Conservation (phyloP, 495 filamentous ascomycete genomes). For the Baudoinia panamericana region DNA sequence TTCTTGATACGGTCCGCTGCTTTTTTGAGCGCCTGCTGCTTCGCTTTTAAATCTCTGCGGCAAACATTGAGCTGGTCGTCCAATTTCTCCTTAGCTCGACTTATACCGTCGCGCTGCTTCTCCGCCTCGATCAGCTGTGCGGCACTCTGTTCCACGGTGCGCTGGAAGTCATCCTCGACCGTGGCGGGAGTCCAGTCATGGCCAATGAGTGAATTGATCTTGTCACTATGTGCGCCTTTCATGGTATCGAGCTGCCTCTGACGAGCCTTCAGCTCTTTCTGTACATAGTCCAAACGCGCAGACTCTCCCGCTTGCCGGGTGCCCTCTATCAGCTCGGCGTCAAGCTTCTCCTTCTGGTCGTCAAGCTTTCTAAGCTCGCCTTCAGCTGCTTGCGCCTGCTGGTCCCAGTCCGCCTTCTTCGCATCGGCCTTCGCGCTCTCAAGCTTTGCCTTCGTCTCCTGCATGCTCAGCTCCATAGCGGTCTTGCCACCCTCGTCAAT, state of each 20-base stretch:
- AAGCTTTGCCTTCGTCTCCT: slow-evolving; percentile 53
- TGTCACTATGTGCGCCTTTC: slow-evolving; percentile 56
- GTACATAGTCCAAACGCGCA: slow-evolving; percentile 64
- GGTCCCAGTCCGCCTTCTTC: slow-evolving; percentile 51
- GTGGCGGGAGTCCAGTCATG: slow-evolving; percentile 52
- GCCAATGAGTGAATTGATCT: slow-evolving; percentile 49
- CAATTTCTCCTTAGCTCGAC: slow-evolving; percentile 60
- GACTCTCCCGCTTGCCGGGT: slow-evolving; percentile 64
- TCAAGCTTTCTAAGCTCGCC: slow-evolving; percentile 52
- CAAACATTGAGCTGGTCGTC: slow-evolving; percentile 60
- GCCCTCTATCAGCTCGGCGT: slow-evolving; percentile 63
- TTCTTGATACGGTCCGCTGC: slow-evolving; percentile 43
- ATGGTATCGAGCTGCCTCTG: slow-evolving; percentile 63
- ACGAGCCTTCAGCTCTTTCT: slow-evolving; percentile 59
- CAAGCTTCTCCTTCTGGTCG: slow-evolving; percentile 51
- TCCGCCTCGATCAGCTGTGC: slow-evolving; percentile 46
- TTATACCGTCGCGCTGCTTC: slow-evolving; percentile 52
- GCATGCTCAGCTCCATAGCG: slow-evolving; percentile 54
- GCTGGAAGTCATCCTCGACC: slow-evolving; percentile 61
- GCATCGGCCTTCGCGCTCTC: slow-evolving; percentile 47
- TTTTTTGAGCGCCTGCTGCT: slow-evolving; percentile 47
- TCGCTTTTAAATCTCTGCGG: slow-evolving; percentile 47
- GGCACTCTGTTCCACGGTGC: slow-evolving; percentile 42
- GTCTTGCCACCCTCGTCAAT: slow-evolving; percentile 74
- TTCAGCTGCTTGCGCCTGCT: slow-evolving; percentile 47